Base-by-base conservation (phyloP, 805 yeast species). In the Metschnikowia amazonensis region DNA sequence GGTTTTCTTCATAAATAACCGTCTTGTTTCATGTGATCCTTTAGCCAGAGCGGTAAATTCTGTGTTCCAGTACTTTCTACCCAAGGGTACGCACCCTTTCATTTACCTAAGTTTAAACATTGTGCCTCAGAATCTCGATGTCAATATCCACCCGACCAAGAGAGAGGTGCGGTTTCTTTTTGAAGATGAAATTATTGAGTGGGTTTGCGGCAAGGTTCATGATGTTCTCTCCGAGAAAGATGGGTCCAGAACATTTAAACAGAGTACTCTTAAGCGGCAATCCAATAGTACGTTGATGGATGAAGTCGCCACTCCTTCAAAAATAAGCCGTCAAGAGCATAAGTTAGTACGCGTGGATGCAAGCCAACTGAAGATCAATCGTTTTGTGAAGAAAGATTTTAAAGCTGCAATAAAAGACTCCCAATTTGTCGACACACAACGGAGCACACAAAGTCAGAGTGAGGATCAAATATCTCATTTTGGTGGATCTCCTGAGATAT, bases 61-160 rank as follows among this genome's bases (percentile, higher is more conserved):
- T 29, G 67, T 83, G 0, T 89, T 81, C 58, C 72, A 81, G 16
- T 64, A 76, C 3, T 86, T 77, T 59, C 64, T 92, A 16, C 97
- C 97, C 0, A 86, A 84, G 53, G 95, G 95, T 0, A 59, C 55
- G 42, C 79, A 75, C 52, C 84, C 95, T 0, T 94, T 94, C 60
- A 74, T 87, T 1, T 94, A 89, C 63, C 47, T 94, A 43, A 74
- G 86, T 39, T 60, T 94, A n/a, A 68, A 69, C 16, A 79, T 94
- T 2, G 69, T 74, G 18, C 86, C 97, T 0, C 66, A 65, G 28
- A 82, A 83, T 49, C 74, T 94, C 6, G 99, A 94, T 62, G 98
- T 94, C 13, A 94, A 94, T 60, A 83, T 94, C 11, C 99, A 94
- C 60, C 99, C 99, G 0, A 92, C 98, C 0, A 94, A 94, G 56